Base-by-base conservation (phyloP, 768 basidiomycete species). In the Amyloporia xantha region DNA sequence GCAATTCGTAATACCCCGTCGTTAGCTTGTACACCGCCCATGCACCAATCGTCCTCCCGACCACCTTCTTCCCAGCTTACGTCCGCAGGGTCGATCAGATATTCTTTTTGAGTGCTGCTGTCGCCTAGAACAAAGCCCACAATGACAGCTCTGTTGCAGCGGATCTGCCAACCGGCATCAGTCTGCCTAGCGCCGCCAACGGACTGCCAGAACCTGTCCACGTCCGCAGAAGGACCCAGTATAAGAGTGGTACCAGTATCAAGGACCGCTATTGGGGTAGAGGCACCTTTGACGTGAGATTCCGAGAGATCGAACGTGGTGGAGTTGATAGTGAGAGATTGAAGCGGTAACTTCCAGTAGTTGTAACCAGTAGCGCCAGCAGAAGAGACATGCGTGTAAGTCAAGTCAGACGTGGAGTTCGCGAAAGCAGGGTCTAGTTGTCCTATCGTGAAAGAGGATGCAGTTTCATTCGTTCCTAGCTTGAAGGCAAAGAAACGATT, bases 211-310 rank as follows among this genome's bases (percentile, higher is more conserved):
- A 86, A 73, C 5, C 73, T 69, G 4, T 68, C 64, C 35, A 82
- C 77, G 49, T 82, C 81, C 15, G 49, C 52, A 1, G 71, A 61
- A 5, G 81, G 81, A 3, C 77, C 79, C 4, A 80, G 67, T 21
- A 81, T 68, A 46, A 79, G 69, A 4, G 77, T 79, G 21, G 78
- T 79, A 3, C 81, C 81, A 21, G 80, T 80, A 57, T 85, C 84
- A 23, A 84, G 69, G 21, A 86, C 74, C 3, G 75, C 81, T 42
- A 84, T 73, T 0, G 73, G 71, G 1, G 65, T 55, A 11, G 62
- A 41, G 20, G 75, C 67, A 17, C 69, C 70, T 3, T 54, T 59
- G 23, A 79, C 65, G 47, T 71, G 70, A 13, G 81, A 79, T 13
- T 58, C 48, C 2, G 78, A 72, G 15, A 81, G 59, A 10, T 49